phyloP scores from a whole-genome alignment of 2,329 filamentous ascomycete species.

The Xylaria sp. region DNA sequence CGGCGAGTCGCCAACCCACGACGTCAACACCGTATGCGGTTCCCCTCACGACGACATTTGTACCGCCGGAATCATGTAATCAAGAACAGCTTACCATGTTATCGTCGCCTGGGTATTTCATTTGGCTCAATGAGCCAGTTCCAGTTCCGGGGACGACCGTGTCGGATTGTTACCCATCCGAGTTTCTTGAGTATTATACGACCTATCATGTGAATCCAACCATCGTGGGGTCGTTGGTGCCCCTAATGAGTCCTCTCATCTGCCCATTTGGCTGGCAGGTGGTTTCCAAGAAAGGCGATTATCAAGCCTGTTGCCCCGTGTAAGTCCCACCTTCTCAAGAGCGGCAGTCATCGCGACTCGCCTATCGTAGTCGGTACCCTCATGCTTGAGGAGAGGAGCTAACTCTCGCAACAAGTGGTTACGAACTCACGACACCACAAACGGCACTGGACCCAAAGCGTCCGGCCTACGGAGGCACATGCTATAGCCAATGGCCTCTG shows the following conservation, averaged over 20 bases:
- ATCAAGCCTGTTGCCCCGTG: conserved; percentile 43
- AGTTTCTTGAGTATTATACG: conserved; percentile 41
- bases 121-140: conserved; percentile 45
- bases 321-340: conserved; percentile 30
- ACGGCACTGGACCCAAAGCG: conserved; percentile 37
- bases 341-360: too few species aligned
- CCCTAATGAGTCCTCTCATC: conserved; percentile 43
- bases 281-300: conserved; percentile 21
- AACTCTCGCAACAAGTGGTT: conserved; percentile 30
- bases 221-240: conserved; percentile 38
- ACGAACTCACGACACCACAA: conserved; percentile 18
- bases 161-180: conserved; percentile 41
- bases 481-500: conserved; percentile 37
- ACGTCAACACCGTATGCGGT: conserved; percentile 36
- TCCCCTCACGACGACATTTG: conserved; percentile 41
- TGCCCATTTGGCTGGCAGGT: conserved; percentile 39
- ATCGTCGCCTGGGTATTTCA: conserved; percentile 37
- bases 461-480: conserved; percentile 44
- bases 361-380: not conserved
- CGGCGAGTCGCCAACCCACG: conserved; percentile 18
- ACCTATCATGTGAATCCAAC: conserved; percentile 33
- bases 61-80: conserved; percentile 40
- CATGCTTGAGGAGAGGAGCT: conserved; percentile 3
- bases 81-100: conserved; percentile 37
- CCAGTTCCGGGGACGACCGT: conserved; percentile 36